Conservation (phyloP, 2,329 filamentous ascomycete species). For the Coniochaeta prunicola region DNA sequence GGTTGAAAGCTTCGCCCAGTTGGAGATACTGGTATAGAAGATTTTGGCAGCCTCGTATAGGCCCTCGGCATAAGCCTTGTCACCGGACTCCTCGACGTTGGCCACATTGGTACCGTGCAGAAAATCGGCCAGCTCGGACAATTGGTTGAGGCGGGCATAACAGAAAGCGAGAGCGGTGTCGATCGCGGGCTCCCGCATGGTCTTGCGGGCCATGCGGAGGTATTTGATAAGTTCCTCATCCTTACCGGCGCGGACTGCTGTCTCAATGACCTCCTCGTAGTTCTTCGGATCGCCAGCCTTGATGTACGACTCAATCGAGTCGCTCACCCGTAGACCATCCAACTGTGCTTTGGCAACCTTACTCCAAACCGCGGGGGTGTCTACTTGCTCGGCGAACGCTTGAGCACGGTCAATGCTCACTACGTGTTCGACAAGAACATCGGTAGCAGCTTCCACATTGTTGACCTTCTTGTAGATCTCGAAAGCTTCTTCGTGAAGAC, state of each 20-base stretch:
- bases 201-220: slow-evolving; percentile 95
- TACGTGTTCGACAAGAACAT: slow-evolving; percentile 91
- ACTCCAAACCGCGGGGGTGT: slow-evolving; percentile 94
- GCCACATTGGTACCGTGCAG: slow-evolving; percentile 87
- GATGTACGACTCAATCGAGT: slow-evolving; percentile 96
- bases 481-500: slow-evolving; percentile 92
- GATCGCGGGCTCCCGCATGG: slow-evolving; percentile 83
- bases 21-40: slow-evolving; percentile 96
- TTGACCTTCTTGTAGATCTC: slow-evolving; percentile 98
- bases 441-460: slow-evolving; percentile 78
- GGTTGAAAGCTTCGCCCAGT: slow-evolving; percentile 98
- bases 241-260: slow-evolving; percentile 89
- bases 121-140: slow-evolving; percentile 94
- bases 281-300: slow-evolving; percentile 89
- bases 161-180: slow-evolving; percentile 93
- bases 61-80: slow-evolving; percentile 94
- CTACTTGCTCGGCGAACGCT: slow-evolving; percentile 90
- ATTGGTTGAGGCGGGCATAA: slow-evolving; percentile 85
- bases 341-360: slow-evolving; percentile 97
- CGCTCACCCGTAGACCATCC: slow-evolving; percentile 85
- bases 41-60: slow-evolving; percentile 97
- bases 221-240: slow-evolving; percentile 97
- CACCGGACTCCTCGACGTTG: slow-evolving; percentile 91
- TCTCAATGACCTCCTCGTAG: slow-evolving; percentile 93
- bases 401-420: slow-evolving; percentile 97